Percentiles rank a stretch among this genome's conserved stretches.
phyloP scores from a whole-genome alignment of 1,139 yeast species.

The Taiozyma sp. region DNA sequence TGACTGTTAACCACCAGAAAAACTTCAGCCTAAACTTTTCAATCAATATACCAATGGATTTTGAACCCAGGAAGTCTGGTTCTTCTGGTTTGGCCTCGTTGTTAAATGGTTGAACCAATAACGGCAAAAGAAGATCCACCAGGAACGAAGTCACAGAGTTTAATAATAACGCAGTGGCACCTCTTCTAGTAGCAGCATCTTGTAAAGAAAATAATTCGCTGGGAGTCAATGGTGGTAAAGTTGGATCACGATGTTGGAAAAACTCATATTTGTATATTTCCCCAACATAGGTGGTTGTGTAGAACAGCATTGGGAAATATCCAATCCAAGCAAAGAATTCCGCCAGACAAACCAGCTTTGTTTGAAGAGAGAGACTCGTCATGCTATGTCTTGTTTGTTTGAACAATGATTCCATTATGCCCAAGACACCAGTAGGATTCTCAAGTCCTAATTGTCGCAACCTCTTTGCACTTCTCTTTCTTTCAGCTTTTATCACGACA shows the following conservation, averaged over 20 bases:
- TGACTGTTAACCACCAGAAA: conserved; percentile 26
- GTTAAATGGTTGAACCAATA: conserved; percentile 25
- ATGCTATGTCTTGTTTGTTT: conserved; percentile 36
- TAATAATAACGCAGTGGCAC: conserved; percentile 36
- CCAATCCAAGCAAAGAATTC: conserved; percentile 51
- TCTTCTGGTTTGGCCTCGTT: conserved; percentile 10
- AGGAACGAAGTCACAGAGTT: conserved; percentile 37
- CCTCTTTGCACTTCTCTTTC: conserved; percentile 26
- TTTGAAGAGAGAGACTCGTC: conserved; percentile 35
- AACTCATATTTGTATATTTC: conserved; percentile 36
- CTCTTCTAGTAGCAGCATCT: conserved; percentile 37
- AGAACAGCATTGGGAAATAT: conserved; percentile 43
- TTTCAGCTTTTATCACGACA: conserved; percentile 30
- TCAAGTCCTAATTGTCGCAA: conserved; percentile 30
- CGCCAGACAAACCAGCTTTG: conserved; percentile 36
- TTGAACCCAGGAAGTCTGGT: conserved; percentile 2
- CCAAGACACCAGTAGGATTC: conserved; percentile 18
- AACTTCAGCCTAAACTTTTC: conserved; percentile 12
- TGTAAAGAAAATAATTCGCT: conserved; percentile 27
- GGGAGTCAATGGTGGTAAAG: conserved; percentile 46
- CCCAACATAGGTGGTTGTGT: conserved; percentile 45
- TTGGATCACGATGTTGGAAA: conserved; percentile 28
- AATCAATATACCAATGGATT: conserved; percentile 5
- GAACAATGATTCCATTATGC: conserved; percentile 26
- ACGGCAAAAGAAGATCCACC: conserved; percentile 35